A percentile compares a stretch with the other conserved stretches of the same genome.
phyloP scores from a whole-genome alignment of 73 alveolate genomes.

The Uronychia binucleata region DNA sequence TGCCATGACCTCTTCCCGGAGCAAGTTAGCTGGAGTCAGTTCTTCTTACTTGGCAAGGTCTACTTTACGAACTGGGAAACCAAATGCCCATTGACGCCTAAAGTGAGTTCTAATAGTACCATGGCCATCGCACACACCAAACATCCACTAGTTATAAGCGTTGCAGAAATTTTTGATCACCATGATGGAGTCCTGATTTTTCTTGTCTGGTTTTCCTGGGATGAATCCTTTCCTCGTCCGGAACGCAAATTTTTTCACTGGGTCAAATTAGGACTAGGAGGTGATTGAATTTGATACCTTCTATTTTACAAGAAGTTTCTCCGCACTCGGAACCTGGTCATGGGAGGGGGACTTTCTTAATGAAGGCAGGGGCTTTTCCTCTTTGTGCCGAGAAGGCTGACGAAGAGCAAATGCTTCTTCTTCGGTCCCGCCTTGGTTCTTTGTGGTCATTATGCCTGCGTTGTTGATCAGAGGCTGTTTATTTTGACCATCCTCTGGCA shows the following conservation, averaged over 20 bases:
- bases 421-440: neutral
- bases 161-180: slow-evolving; percentile 18
- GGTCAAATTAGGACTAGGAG: no score
- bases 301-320: no score
- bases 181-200: slow-evolving; percentile 24
- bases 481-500: neutral
- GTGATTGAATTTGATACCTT: no score
- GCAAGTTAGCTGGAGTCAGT: neutral
- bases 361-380: neutral
- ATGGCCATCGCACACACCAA: slow-evolving; percentile 38
- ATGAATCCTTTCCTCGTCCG: slow-evolving; percentile 25
- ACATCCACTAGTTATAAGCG: slow-evolving; percentile 20
- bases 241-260: slow-evolving; percentile 13
- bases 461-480: neutral
- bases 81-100: slow-evolving; percentile 22
- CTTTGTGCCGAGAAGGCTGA: neutral
- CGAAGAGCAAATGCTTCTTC: neutral
- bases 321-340: no score
- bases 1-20: neutral
- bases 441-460: neutral
- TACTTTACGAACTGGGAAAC: slow-evolving; percentile 31
- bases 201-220: slow-evolving; percentile 20
- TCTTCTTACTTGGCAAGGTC: neutral
- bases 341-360: no score
- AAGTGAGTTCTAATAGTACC: no score